Percentiles rank a stretch among this genome's conserved stretches.
Evolutionary conservation across 768 basidiomycete genomes (phyloP).

Genomic region (Tephrocybe rancida): DNA sequence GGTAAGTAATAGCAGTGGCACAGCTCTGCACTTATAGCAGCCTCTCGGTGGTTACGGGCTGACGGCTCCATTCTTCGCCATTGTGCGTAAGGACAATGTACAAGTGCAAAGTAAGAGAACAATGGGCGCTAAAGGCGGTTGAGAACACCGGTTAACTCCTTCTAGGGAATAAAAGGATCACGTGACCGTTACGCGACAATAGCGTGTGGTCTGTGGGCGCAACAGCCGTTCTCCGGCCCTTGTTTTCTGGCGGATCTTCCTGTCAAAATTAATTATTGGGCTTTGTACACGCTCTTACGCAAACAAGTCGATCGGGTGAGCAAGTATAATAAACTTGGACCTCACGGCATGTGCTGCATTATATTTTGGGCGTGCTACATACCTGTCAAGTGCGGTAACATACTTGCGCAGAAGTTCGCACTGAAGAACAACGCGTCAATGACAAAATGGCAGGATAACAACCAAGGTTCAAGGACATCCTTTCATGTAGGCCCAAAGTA

Average conservation of each 20-base stretch:
- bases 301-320: not conserved
- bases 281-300: not conserved
- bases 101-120: conserved; percentile 14
- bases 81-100: conserved; percentile 16
- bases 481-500: not conserved
- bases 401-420: not conserved
- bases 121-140: conserved; percentile 16
- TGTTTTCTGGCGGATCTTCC: not conserved
- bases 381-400: not conserved
- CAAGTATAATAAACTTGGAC: conserved; percentile 9
- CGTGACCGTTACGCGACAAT: conserved; percentile 15
- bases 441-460: not conserved
- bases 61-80: conserved; percentile 5
- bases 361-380: not conserved
- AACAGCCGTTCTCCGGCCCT: conserved; percentile 8
- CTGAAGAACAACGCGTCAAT: not conserved
- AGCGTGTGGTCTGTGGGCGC: conserved; percentile 10
- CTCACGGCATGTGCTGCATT: not conserved
- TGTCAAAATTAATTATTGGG: not conserved
- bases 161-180: conserved; percentile 3
- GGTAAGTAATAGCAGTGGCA: conserved; percentile 3
- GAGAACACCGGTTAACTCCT: conserved; percentile 4
- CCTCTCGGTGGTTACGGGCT: conserved; percentile 6
- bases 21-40: conserved; percentile 13
- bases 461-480: not conserved